These are phyloP conservation scores for Brettanomyces sp. DNA, from an alignment of 805 yeast species.

Conservation along the genomic window DNA sequence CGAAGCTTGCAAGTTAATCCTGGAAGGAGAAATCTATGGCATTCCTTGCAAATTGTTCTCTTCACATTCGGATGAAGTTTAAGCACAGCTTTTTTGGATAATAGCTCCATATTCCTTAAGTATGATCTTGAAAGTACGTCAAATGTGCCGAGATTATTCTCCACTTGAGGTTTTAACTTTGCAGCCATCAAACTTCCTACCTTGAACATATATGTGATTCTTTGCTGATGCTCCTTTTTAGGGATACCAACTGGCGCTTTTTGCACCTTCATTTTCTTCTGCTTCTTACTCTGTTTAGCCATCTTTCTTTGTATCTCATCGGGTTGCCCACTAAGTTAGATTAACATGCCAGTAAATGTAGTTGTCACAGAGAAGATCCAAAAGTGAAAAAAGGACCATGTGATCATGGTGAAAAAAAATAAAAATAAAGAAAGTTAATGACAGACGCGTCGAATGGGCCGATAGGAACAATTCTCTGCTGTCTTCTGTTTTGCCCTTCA, in stretches of 20 bases:
- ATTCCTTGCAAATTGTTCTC: conserved; percentile 59
- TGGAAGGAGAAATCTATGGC: conserved; percentile 43
- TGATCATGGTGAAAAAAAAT: no score
- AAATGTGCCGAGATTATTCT: conserved; percentile 8
- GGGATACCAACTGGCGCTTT: conserved; percentile 32
- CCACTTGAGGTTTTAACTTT: background rate
- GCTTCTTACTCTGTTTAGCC: background rate
- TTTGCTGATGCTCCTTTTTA: conserved; percentile 48
- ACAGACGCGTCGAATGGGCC: no score
- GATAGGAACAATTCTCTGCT: no score
- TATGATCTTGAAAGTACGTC: conserved; percentile 46
- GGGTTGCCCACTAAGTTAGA: background rate
- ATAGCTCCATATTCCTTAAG: conserved; percentile 44
- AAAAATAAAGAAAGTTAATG: no score
- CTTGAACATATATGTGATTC: conserved; percentile 54
- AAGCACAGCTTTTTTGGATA: conserved; percentile 60
- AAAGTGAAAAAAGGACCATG: no score
- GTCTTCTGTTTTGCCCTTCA: no score
- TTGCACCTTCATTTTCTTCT: conserved; percentile 4
- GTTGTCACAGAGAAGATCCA: no score
- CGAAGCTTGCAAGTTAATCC: conserved; percentile 32
- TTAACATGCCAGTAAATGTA: no score
- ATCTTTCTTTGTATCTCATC: background rate
- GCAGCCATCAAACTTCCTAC: conserved; percentile 34
- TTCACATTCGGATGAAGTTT: conserved; percentile 58